Percentiles rank a stretch among this genome's conserved stretches.
Conservation (phyloP, 495 filamentous ascomycete genomes). For the Penicillium dipodomyicola region DNA sequence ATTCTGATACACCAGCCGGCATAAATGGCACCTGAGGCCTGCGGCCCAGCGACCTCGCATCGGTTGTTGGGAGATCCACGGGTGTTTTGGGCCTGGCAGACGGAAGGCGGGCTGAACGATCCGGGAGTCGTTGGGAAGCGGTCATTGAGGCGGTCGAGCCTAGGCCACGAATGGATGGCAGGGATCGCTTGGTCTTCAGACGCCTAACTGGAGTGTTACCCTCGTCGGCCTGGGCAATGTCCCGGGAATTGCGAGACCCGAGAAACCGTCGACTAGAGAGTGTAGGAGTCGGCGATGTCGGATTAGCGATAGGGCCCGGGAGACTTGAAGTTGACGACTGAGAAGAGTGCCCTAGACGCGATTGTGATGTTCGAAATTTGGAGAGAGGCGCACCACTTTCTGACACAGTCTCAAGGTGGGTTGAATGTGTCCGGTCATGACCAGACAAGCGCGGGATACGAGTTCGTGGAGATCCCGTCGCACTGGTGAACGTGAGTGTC, state of each 20-base stretch:
- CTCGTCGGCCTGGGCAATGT: slow-evolving; percentile 48
- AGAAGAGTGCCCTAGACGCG: slow-evolving; percentile 62
- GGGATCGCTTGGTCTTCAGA: slow-evolving; percentile 80
- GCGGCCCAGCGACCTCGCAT: slow-evolving; percentile 54
- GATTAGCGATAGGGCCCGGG: slow-evolving; percentile 51
- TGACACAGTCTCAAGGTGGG: slow-evolving; percentile 80
- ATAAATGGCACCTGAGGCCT: slow-evolving; percentile 73
- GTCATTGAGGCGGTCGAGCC: slow-evolving; percentile 36
- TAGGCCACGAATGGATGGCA: slow-evolving; percentile 69
- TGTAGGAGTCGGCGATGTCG: slow-evolving; percentile 50
- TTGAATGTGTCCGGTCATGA: slow-evolving; percentile 66
- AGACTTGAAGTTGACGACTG: slow-evolving; percentile 67
- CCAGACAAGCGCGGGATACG: slow-evolving; percentile 62
- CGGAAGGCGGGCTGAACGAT: slow-evolving; percentile 42
- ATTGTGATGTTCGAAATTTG: slow-evolving; percentile 57
- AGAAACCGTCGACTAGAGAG: slow-evolving; percentile 60
- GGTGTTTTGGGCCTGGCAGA: slow-evolving; percentile 67
- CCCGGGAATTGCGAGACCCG: slow-evolving; percentile 54
- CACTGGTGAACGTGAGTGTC: slow-evolving; percentile 85
- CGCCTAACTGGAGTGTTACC: slow-evolving; percentile 70
- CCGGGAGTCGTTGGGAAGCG: slow-evolving; percentile 36
- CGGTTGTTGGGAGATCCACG: slow-evolving; percentile 57
- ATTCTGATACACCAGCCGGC: slow-evolving; percentile 69
- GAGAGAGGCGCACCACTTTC: slow-evolving; percentile 77
- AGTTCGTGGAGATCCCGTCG: slow-evolving; percentile 48